Percentiles rank a stretch among this genome's conserved stretches.
Conservation (phyloP, 371 early-diverging fungal genomes). For the Syncephalastrum monosporum region DNA sequence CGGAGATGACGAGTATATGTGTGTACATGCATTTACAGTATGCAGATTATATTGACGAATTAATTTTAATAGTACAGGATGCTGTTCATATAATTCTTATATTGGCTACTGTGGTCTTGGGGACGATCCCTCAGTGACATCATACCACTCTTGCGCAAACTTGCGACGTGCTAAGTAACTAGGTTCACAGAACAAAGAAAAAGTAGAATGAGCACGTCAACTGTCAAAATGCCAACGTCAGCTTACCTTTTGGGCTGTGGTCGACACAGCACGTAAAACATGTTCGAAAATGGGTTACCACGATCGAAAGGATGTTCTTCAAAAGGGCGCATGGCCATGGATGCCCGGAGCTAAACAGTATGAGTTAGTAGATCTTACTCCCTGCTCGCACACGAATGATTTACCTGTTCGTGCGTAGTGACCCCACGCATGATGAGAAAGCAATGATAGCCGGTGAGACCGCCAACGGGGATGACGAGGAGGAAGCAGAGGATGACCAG, state of each 20-base stretch:
- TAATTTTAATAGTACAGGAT: no score
- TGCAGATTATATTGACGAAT: no score
- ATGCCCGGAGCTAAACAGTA: constrained; percentile 40
- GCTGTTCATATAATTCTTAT: no score
- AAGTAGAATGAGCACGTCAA: background rate
- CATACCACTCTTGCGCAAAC: constrained; percentile 21
- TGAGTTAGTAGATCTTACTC: background rate
- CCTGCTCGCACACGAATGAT: background rate
- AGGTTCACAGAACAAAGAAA: background rate
- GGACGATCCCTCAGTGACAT: constrained; percentile 1
- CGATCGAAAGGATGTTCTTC: constrained; percentile 53
- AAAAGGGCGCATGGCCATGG: constrained; percentile 45
- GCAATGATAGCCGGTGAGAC: constrained; percentile 76
- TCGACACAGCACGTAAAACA: constrained; percentile 56
- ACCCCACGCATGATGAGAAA: constrained; percentile 68
- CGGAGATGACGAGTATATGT: no score
- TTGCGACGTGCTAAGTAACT: constrained; percentile 45
- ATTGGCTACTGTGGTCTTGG: no score
- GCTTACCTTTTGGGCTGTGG: constrained; percentile 58
- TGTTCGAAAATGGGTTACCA: constrained; percentile 45
- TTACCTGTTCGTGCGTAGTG: constrained; percentile 88
- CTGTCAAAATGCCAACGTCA: background rate
- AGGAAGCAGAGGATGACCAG: constrained; percentile 64
- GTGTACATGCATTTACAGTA: no score
- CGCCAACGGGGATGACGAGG: constrained; percentile 64